Percentiles rank a stretch among this genome's conserved stretches.
phyloP scores from a whole-genome alignment of 1,284 basidiomycete species.

The Lignosus rhinocerotis region DNA sequence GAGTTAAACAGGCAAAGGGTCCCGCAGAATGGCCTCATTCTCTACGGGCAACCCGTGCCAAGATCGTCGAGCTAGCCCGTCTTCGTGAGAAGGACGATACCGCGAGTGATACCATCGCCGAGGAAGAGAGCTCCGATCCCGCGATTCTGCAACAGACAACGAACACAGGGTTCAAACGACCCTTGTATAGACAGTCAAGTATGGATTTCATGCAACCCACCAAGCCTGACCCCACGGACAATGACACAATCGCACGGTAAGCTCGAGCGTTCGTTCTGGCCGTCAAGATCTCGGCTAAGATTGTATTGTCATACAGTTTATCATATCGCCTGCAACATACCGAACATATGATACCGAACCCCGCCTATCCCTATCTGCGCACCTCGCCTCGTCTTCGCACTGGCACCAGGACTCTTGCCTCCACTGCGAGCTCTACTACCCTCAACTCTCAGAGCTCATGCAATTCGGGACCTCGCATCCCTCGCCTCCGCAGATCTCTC shows the following conservation, averaged over 20 bases:
- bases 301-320: conserved; percentile 43
- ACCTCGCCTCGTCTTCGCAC: conserved; percentile 29
- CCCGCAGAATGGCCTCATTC: conserved; percentile 79
- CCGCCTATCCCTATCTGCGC: conserved; percentile 59
- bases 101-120: conserved; percentile 38
- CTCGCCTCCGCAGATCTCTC: conserved; percentile 34
- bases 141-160: conserved; percentile 44
- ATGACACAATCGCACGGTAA: conserved; percentile 62
- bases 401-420: conserved; percentile 37
- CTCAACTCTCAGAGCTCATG: conserved; percentile 58
- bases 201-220: conserved; percentile 75
- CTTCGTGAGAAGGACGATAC: conserved; percentile 55
- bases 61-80: conserved; percentile 74
- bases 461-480: conserved; percentile 38
- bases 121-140: conserved; percentile 37
- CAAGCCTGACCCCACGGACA: conserved; percentile 48
- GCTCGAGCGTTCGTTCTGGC: conserved; percentile 28
- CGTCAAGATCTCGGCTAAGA: conserved; percentile 15
- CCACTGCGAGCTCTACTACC: conserved; percentile 68
- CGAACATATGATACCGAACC: conserved; percentile 53
- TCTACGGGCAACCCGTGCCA: conserved; percentile 72
- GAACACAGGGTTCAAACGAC: conserved; percentile 48
- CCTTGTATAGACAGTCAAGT: conserved; percentile 76
- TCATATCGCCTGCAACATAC: conserved; percentile 68
- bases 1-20: conserved; percentile 69